These are phyloP conservation scores for Coleophoma cylindrospora DNA, from an alignment of 2,329 filamentous ascomycete genomes.

Conservation along the genomic window DNA sequence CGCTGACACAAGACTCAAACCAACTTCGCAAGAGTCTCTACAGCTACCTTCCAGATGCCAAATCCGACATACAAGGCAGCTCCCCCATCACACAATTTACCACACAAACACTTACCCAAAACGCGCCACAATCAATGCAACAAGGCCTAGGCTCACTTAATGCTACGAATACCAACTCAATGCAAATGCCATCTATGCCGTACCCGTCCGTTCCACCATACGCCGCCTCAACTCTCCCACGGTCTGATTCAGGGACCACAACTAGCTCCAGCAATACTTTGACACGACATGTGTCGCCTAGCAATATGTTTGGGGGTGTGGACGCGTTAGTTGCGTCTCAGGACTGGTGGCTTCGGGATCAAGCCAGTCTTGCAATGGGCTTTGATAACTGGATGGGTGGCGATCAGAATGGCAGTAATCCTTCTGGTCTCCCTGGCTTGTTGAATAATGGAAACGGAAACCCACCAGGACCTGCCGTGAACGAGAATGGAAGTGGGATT, in stretches of 20 bases:
- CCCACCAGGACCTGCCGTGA: neutral
- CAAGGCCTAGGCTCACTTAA: neutral
- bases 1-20: conserved; percentile 12
- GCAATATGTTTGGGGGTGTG: conserved; percentile 52
- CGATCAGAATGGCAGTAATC: neutral
- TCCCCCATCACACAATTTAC: neutral
- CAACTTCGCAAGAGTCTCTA: conserved; percentile 22
- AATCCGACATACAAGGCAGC: neutral
- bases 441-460: neutral
- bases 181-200: neutral
- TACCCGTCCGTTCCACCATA: neutral
- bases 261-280: conserved; percentile 8
- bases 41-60: conserved; percentile 15
- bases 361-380: conserved; percentile 52
- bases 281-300: conserved; percentile 33
- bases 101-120: neutral
- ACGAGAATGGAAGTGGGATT: too few species aligned
- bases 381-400: conserved; percentile 54
- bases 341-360: conserved; percentile 61
- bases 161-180: too few species aligned
- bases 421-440: neutral
- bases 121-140: neutral
- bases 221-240: conserved; percentile 5
- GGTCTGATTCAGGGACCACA: conserved; percentile 10
- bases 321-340: conserved; percentile 59